A percentile compares a stretch with the other conserved stretches of the same genome.
These are phyloP conservation scores for Annulohypoxylon nitens DNA, from an alignment of 495 filamentous ascomycete genomes.

Conservation along the genomic window DNA sequence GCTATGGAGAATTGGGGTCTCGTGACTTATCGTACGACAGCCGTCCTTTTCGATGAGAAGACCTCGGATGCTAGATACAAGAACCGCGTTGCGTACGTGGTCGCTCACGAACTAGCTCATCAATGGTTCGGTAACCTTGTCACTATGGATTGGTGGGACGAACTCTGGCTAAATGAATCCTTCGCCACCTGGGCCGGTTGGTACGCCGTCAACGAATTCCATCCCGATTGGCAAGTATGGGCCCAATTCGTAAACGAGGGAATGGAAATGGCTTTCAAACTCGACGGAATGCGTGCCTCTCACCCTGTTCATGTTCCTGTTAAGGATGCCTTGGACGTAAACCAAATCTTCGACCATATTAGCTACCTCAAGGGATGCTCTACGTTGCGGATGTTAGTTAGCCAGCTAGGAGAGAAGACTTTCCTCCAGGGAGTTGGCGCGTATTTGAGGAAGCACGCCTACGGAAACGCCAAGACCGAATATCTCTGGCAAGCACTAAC, in stretches of 20 bases:
- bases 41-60: conserved; percentile 91
- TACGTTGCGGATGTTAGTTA: conserved; percentile 92
- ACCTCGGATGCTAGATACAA: conserved; percentile 88
- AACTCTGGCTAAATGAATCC: conserved; percentile 96
- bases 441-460: conserved; percentile 89
- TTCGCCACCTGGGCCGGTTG: conserved; percentile 99
- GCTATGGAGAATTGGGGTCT: conserved; percentile 92
- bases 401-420: conserved; percentile 83
- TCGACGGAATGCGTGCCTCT: conserved; percentile 89
- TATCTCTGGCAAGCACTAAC: conserved; percentile 94
- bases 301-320: conserved; percentile 97
- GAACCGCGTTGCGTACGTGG: conserved; percentile 93
- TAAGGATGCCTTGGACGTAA: conserved; percentile 88
- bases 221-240: conserved; percentile 97
- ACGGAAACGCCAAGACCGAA: conserved; percentile 93
- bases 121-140: conserved; percentile 99
- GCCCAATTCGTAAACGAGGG: conserved; percentile 94
- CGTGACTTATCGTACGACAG: conserved; percentile 94
- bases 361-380: conserved; percentile 96
- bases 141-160: conserved; percentile 91
- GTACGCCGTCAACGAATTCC: conserved; percentile 89
- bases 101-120: conserved; percentile 94
- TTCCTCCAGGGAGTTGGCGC: conserved; percentile 90
- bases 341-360: conserved; percentile 96
- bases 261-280: conserved; percentile 87